Evolutionary conservation across 2,329 filamentous ascomycete genomes (phyloP).

Genomic region (Ophiognomonia clavigignenti-juglandacearum): DNA sequence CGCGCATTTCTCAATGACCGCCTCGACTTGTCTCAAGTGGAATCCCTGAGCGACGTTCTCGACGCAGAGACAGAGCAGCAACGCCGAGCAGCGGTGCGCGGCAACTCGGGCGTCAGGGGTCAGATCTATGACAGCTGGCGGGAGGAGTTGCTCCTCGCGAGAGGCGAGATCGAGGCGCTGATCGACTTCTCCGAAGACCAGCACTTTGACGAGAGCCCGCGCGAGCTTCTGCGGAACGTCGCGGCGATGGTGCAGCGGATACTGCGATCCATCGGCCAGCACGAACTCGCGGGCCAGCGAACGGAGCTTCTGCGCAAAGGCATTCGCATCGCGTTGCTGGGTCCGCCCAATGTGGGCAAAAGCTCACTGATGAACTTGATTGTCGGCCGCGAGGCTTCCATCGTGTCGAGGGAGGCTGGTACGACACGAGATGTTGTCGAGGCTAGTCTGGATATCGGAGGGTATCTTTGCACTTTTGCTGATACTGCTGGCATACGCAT

Average conservation of each 20-base stretch:
- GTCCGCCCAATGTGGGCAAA: constrained; percentile 91
- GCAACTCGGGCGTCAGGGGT: constrained; percentile 65
- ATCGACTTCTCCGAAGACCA: constrained; percentile 98
- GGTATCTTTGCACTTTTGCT: constrained; percentile 88
- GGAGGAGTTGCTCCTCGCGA: constrained; percentile 67
- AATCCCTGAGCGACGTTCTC: constrained; percentile 58
- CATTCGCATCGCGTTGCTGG: constrained; percentile 80
- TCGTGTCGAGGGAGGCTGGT: constrained; percentile 87
- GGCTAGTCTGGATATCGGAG: constrained; percentile 80
- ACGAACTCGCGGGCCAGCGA: constrained; percentile 72
- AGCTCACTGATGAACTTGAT: constrained; percentile 88
- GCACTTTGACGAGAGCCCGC: constrained; percentile 86
- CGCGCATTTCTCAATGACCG: constrained; percentile 85
- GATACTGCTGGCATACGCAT: constrained; percentile 87
- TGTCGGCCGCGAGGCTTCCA: constrained; percentile 88
- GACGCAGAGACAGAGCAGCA: constrained; percentile 85
- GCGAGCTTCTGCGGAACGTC: constrained; percentile 66
- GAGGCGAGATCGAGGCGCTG: constrained; percentile 88
- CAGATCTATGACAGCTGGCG: constrained; percentile 82
- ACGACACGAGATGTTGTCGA: constrained; percentile 94
- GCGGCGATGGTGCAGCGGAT: constrained; percentile 58
- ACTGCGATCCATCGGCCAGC: constrained; percentile 56
- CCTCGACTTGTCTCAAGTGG: constrained; percentile 80
- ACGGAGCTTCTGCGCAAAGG: constrained; percentile 82
- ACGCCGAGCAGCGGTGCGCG: constrained; percentile 77